Evolutionary conservation across 805 yeast genomes (phyloP), one percentile per base, ranked within the genome.

Genomic region (Starmerella powellii): DNA sequence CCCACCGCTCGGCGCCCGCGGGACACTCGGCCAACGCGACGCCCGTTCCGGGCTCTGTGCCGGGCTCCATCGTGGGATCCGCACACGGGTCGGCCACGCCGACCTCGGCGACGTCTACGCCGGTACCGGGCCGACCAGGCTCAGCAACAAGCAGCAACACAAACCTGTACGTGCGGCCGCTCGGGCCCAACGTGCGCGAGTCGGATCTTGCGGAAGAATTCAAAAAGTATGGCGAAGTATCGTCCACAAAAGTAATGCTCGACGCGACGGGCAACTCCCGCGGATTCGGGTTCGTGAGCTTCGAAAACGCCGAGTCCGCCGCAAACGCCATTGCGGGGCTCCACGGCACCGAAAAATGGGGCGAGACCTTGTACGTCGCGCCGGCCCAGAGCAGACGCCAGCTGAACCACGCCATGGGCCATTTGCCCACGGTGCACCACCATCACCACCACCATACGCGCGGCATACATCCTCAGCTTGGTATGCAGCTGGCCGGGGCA

Each of bases 241-340:
- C 71, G 8, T 71, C 77, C 33, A 72, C 75, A 3, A 72, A 72
- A 42, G 64, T 75, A 20, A 74, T 76, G 63, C 71, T 75, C 3
- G 68, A 64, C 42, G 67, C 64, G 30, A 44, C 49, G n/a, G 68
- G 66, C 26, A 65, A 65, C 45, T 79, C 88, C 18, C 73, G 76
- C 57, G 87, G 91, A 17, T 83, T 79, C 57, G 93, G 91, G 34
- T 83, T 83, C 64, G 83, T 82, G 41, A 80, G 85, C 61, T 83
- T 71, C 56, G 76, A 74, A 53, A 64, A 64, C 48, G 78, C 81
- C 42, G 64, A 73, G 37, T 72, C 76, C 55, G 91, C 93, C 6
- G 71, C 74, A 37, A 66, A 69, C 53, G 88, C 93, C 13, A 74
- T 80, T 42, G 71, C 73, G 35, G 77, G 70, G 40, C 78, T 72